A percentile compares a stretch with the other conserved stretches of the same genome.
Evolutionary conservation across 2,329 filamentous ascomycete species (phyloP).

Genomic region (Huntiella abstrusa): DNA sequence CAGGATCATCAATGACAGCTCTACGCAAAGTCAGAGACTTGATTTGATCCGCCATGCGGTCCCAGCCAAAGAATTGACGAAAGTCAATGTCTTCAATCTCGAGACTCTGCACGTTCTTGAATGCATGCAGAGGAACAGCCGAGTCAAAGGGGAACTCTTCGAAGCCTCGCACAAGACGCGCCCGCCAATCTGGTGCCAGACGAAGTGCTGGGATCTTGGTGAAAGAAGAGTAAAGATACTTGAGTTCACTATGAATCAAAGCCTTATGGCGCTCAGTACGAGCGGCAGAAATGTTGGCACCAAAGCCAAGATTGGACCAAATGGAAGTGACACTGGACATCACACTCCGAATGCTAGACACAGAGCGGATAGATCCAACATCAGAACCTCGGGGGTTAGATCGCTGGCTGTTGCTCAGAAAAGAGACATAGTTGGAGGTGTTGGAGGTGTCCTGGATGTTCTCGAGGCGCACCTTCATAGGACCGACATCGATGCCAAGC

Average conservation of each 20-base stretch:
- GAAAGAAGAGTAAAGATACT: constrained; percentile 93
- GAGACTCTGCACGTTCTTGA: constrained; percentile 88
- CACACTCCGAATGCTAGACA: constrained; percentile 89
- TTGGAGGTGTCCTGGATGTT: constrained; percentile 79
- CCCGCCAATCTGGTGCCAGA: constrained; percentile 81
- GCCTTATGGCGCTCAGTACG: constrained; percentile 82
- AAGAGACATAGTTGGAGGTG: constrained; percentile 87
- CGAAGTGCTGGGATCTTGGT: constrained; percentile 91
- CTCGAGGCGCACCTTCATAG: constrained; percentile 90
- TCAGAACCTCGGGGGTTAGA: constrained; percentile 65
- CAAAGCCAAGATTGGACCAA: constrained; percentile 76
- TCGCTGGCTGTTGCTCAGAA: constrained; percentile 66
- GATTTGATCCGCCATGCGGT: constrained; percentile 77
- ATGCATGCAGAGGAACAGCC: constrained; percentile 85
- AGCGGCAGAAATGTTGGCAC: constrained; percentile 57
- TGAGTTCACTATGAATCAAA: constrained; percentile 68
- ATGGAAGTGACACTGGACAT: constrained; percentile 92
- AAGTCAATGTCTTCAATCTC: constrained; percentile 95
- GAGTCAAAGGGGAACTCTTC: constrained; percentile 98
- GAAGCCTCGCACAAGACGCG: constrained; percentile 74
- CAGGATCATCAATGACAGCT: constrained; percentile 72
- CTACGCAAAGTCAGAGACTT: constrained; percentile 77
- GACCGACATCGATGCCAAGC: constrained; percentile 71
- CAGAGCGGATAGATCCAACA: constrained; percentile 79
- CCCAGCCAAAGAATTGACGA: constrained; percentile 94